Evolutionary conservation across 495 filamentous ascomycete species (phyloP).

Genomic region (Aspergillus steynii): DNA sequence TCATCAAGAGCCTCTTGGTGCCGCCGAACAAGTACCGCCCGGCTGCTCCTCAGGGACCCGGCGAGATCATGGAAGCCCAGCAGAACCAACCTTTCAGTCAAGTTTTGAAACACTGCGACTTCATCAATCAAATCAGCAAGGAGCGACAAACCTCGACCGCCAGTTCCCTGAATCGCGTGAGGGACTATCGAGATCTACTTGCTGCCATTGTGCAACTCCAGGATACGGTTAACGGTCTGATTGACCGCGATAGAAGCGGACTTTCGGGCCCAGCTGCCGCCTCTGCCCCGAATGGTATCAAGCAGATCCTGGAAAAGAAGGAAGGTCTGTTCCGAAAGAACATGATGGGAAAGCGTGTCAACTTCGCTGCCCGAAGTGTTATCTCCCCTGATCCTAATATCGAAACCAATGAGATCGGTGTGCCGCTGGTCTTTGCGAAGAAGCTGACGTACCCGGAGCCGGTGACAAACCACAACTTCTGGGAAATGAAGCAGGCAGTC

Average conservation of each 20-base stretch:
- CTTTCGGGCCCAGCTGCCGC: slow-evolving; percentile 64
- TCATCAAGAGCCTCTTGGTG: slow-evolving; percentile 79
- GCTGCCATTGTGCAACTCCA: slow-evolving; percentile 80
- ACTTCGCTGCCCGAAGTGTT: slow-evolving; percentile 95
- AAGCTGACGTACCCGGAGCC: slow-evolving; percentile 97
- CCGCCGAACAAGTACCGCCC: slow-evolving; percentile 93
- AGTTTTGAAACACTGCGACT: slow-evolving; percentile 69
- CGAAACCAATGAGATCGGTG: slow-evolving; percentile 97
- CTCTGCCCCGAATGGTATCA: slow-evolving; percentile 67
- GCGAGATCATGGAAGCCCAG: slow-evolving; percentile 76
- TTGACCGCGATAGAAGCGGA: slow-evolving; percentile 84
- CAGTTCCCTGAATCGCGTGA: slow-evolving; percentile 39
- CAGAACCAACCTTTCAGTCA: slow-evolving; percentile 83
- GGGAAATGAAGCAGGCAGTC: slow-evolving; percentile 92
- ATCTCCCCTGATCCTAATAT: slow-evolving; percentile 99
- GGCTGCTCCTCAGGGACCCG: slow-evolving; percentile 74
- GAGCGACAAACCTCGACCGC: slow-evolving; percentile 59
- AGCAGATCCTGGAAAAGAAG: slow-evolving; percentile 98
- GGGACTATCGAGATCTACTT: slow-evolving; percentile 62
- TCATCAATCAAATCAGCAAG: slow-evolving; percentile 72
- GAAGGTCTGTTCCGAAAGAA: slow-evolving; percentile 98
- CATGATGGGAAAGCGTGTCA: slow-evolving; percentile 99
- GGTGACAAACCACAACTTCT: slow-evolving; percentile 95
- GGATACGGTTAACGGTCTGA: slow-evolving; percentile 83
- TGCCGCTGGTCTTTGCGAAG: slow-evolving; percentile 92